A percentile compares a stretch with the other conserved stretches of the same genome.
These are phyloP conservation scores for Posidonia oceanica DNA, from an alignment of 116 monocot genomes.

Conservation along the genomic window DNA sequence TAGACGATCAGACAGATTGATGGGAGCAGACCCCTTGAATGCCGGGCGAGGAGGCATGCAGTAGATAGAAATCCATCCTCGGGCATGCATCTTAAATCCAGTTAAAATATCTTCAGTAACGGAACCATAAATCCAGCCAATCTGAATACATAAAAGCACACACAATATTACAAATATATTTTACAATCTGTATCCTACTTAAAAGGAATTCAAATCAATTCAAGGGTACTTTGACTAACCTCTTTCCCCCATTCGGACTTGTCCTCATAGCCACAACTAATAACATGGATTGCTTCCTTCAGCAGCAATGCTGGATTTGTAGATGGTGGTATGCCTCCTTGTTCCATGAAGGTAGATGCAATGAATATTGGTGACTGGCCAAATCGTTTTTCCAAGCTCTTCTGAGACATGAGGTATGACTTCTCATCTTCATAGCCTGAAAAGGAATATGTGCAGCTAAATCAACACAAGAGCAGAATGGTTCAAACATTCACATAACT, in stretches of 20 bases:
- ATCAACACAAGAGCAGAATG: neutral
- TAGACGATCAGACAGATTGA: slow-evolving; percentile 71
- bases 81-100: slow-evolving; percentile 69
- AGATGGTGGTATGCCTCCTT: slow-evolving; percentile 59
- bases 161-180: neutral
- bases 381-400: slow-evolving; percentile 64
- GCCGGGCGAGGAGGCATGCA: slow-evolving; percentile 71
- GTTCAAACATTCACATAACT: neutral
- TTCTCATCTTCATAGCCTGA: slow-evolving; percentile 68
- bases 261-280: slow-evolving; percentile 70
- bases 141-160: slow-evolving; percentile 14
- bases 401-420: slow-evolving; percentile 57
- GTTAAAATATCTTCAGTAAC: slow-evolving; percentile 75
- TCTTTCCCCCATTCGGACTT: slow-evolving; percentile 81
- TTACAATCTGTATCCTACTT: neutral
- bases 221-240: slow-evolving; percentile 17
- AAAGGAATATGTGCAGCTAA: neutral
- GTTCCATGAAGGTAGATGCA: slow-evolving; percentile 69
- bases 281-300: slow-evolving; percentile 76
- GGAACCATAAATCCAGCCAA: slow-evolving; percentile 79
- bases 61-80: slow-evolving; percentile 71
- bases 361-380: slow-evolving; percentile 70
- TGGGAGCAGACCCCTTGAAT: slow-evolving; percentile 68
- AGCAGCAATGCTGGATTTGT: slow-evolving; percentile 52
- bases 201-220: neutral